These are phyloP conservation scores for Suhomyces ambrosiae DNA, from an alignment of 1,139 yeast genomes.

Conservation along the genomic window DNA sequence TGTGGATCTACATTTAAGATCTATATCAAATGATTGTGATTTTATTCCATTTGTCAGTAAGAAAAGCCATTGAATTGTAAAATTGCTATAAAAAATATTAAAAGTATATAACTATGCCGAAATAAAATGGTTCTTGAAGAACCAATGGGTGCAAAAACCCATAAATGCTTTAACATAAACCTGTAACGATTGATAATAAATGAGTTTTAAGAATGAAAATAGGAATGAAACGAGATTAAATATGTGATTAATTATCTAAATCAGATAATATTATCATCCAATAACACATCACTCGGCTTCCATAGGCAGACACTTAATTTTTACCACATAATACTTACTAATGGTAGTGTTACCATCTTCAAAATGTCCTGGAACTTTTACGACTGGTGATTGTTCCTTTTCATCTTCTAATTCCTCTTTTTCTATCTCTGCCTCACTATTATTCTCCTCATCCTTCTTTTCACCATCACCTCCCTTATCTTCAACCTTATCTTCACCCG, in stretches of 20 bases:
- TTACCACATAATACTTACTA: conserved; percentile 17
- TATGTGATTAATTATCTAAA: no score
- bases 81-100: neutral
- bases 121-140: neutral
- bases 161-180: neutral
- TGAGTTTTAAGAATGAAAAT: no score
- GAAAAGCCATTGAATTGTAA: no score
- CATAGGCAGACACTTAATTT: conserved; percentile 14
- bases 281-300: no score
- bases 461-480: neutral
- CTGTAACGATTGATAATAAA: no score
- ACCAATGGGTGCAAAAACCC: neutral
- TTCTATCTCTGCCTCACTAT: no score
- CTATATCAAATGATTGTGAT: conserved; percentile 13
- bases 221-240: no score
- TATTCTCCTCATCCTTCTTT: neutral
- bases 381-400: neutral
- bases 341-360: conserved; percentile 6
- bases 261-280: no score
- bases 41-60: no score
- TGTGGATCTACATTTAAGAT: conserved; percentile 50
- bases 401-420: neutral
- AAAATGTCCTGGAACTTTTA: conserved; percentile 11
- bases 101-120: conserved; percentile 1
- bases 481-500: neutral